Base-by-base conservation (phyloP, 495 filamentous ascomycete genomes). In the Talaromyces nanjingensis region DNA sequence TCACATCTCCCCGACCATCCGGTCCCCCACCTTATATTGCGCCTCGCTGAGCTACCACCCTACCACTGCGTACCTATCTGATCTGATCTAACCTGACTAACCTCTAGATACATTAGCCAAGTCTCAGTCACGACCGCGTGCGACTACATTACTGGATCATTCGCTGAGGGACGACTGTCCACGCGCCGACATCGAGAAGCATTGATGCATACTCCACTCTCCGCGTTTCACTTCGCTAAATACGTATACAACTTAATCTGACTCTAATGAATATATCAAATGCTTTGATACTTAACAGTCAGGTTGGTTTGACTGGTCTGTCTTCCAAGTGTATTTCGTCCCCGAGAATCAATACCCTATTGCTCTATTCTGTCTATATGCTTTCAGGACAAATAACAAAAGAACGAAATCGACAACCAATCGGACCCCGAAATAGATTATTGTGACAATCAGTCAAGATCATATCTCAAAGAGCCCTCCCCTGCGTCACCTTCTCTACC, bases 401-500 rank as follows among this genome's bases (percentile, higher is more conserved):
- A 34, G 4, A 9, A 6, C 27, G 12, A 24, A 25, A 31, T 3
- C 25, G 3, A 42, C 37, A 31, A 59, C 18, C n/a, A 3, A 27
- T 7, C 9, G 25, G 27, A 31, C 6, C 6, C 7, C 29, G 29
- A 7, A 31, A 31, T 31, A 31, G 4, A 31, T 31, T 31, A 31
- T 31, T 27, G 27, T 27, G 27, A 27, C 22, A 27, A 27, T 25
- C 27, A 27, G 27, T 2, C 27, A 27, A 31, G 29, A 31, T 31
- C 1, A 31, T 31, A 37, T 42, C 37, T 42, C 37, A 49, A 5
- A 49, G 18, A 49, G 45, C 45, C 18, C 45, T 49, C 7, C 53
- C 53, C 14, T 56, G 53, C 53, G 27, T 56, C 27, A 75, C 31
- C 65, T 66, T 74, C 6, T 69, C 65, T 20, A 74, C 73, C 68